Evolutionary conservation across 2,329 filamentous ascomycete species (phyloP).

Genomic region (Fusarium sp.): DNA sequence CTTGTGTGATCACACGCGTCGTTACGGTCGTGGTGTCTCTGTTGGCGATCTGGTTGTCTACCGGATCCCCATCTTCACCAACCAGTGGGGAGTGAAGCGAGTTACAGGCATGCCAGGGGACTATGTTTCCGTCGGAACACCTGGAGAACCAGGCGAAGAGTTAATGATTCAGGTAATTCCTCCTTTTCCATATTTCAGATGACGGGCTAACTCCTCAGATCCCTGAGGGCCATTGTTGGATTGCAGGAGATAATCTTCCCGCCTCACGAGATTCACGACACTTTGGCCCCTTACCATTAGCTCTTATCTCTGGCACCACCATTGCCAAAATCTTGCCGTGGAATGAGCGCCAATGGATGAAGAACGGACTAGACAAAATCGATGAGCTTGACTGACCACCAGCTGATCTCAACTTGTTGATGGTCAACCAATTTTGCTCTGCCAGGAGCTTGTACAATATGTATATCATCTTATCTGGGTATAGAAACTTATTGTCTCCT

Average conservation of each 20-base stretch:
- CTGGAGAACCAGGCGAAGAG: constrained; percentile 62
- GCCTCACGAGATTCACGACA: constrained; percentile 88
- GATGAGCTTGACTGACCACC: constrained; percentile 37
- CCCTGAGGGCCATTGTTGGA: constrained; percentile 91
- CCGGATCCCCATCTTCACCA: constrained; percentile 78
- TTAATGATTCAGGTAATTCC: constrained; percentile 75
- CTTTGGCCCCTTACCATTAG: constrained; percentile 90
- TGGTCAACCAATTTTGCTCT: background rate
- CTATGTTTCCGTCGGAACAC: constrained; percentile 78
- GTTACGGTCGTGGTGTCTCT: constrained; percentile 73
- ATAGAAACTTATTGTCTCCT: constrained; percentile 50
- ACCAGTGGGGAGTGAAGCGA: constrained; percentile 80
- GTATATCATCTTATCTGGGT: constrained; percentile 49
- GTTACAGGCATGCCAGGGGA: constrained; percentile 83
- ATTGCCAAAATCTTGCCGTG: constrained; percentile 73
- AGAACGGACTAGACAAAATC: constrained; percentile 59
- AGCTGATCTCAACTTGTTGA: background rate
- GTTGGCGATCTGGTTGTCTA: constrained; percentile 92
- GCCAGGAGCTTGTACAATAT: constrained; percentile 36
- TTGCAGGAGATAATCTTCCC: constrained; percentile 88
- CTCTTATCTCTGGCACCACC: constrained; percentile 86
- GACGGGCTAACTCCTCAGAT: constrained; percentile 68
- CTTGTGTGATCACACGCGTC: constrained; percentile 76
- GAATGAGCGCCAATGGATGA: constrained; percentile 66
- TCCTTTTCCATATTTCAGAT: too few species aligned